phyloP scores from a whole-genome alignment of 495 filamentous ascomycete genomes.

The Xylaria castorea region DNA sequence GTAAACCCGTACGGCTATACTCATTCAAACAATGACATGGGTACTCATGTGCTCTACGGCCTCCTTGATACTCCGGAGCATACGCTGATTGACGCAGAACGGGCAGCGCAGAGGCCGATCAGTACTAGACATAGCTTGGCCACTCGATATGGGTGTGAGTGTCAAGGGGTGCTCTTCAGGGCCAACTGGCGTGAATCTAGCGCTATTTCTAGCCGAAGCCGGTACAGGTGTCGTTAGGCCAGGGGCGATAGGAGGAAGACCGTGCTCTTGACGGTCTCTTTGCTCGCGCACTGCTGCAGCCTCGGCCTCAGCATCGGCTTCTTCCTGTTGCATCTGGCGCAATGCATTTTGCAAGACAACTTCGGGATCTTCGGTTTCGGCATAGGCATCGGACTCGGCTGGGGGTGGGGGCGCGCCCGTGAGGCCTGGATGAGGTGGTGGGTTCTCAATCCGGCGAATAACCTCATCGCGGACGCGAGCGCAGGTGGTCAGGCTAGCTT shows the following conservation, averaged over 20 bases:
- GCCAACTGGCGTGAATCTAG: conserved; percentile 36
- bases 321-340: conserved; percentile 55
- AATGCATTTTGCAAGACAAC: conserved; percentile 58
- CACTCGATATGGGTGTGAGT: conserved; percentile 58
- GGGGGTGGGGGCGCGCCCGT: conserved; percentile 35
- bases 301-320: conserved; percentile 56
- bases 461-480: conserved; percentile 59
- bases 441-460: conserved; percentile 50
- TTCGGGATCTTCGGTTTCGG: conserved; percentile 54
- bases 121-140: conserved; percentile 47
- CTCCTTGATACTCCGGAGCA: conserved; percentile 63
- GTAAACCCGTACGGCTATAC: neutral
- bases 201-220: conserved; percentile 26
- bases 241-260: conserved; percentile 44
- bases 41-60: conserved; percentile 66
- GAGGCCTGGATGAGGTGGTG: conserved; percentile 34
- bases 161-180: conserved; percentile 47
- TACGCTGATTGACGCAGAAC: conserved; percentile 62
- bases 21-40: conserved; percentile 57
- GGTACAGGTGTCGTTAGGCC: conserved; percentile 35
- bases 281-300: conserved; percentile 53
- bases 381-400: conserved; percentile 34
- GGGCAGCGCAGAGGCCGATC: conserved; percentile 62
- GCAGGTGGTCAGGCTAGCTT: conserved; percentile 53
- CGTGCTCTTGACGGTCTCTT: conserved; percentile 52